Base-by-base conservation (phyloP, 331 rosid genomes). In the Pyracantha coccinea region DNA sequence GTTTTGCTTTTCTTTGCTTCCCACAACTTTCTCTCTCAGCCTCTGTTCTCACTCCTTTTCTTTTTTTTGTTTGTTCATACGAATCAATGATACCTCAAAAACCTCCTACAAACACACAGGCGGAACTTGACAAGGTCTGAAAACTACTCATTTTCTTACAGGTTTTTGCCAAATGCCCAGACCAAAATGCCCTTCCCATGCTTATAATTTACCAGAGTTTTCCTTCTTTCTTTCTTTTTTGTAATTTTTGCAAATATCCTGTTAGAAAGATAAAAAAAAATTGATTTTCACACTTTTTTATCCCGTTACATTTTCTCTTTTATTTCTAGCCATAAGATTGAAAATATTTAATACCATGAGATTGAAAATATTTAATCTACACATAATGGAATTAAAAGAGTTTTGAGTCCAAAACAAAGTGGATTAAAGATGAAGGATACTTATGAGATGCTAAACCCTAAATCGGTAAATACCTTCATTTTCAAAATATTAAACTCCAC, bases 1-100 rank as follows among this genome's bases (percentile, higher is more conserved):
- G 44, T 69, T 80, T 78, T 65, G 71, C 79, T 82, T 81, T 88
- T 79, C 58, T 82, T 69, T 72, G 79, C 52, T 87, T 84, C 93
- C 83, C 90, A 84, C 93, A 8, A 71, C 92, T 86, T 82, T 84
- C 80, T 58, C 74, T 80, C 66, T 66, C 25, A 2, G 4, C 7
- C 55, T 50, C 55, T 52, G 3, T 52, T 73, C 69, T 12, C 61
- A 44, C 61, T 60, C 5, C 77, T 77, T 75, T 72, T 58, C 64
- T 3, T 8, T 35, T 59, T 77, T 81, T 81, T 75, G 35, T 79
- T 72, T 47, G 75, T 85, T 82, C 82, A 54, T 2, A 31, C 25
- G 8, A 64, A 52, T 52, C 57, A 52, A 64, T 27, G 16, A 31
- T 75, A 70, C 88, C 79, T 71, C 86, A 67, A 75, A 72, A 53